Base-by-base conservation (phyloP, 352 stramenopile genomes). In the Globisporangium rhizosaccharum region DNA sequence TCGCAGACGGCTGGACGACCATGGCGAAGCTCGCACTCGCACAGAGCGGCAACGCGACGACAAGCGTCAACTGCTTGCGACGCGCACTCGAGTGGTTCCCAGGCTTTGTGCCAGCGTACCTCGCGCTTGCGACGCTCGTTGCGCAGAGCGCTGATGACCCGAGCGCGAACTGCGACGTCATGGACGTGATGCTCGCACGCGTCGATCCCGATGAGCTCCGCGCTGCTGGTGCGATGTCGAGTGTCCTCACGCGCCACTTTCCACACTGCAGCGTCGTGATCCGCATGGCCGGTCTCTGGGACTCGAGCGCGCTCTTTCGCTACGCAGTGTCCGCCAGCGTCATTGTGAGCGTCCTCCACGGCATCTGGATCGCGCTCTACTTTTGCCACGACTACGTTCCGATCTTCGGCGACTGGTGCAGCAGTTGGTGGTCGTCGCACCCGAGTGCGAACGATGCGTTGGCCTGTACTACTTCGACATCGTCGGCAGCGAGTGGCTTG, bases 111-210 rank as follows among this genome's bases (percentile, higher is more conserved):
- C 59, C 60, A 9, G 57, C 67, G n/a, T 73, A 68, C 41, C 33
- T 73, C 15, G 45, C 54, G 25, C 51, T 63, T 23, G 56, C 63
- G 33, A 45, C 61, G 42, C 46, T 67, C 15, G 33, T 61, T 12
- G 20, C 70, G 18, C 12, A 53, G 7, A 28, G 67, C 41, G 44
- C 51, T 15, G 57, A 48, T 14, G 30, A 62, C 56, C 44, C 49
- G 37, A 61, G 63, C 44, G 61, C 50, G 46, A 75, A 61, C 61
- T 75, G 67, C 42, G 53, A 61, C 28, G 33, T 54, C 15, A 67
- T 75, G 67, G 54, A 67, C 53, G 51, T 57, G 39, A 62, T 75
- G 61, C 42, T 75, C 15, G 60, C 63, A 49, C 53, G 59, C 46
- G 54, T 58, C 18, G 63, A 71, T 15, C 45, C 59, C n/a, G 7